These are phyloP conservation scores for Talaromyces sp. DNA, from an alignment of 2,329 filamentous ascomycete species.

Conservation along the genomic window DNA sequence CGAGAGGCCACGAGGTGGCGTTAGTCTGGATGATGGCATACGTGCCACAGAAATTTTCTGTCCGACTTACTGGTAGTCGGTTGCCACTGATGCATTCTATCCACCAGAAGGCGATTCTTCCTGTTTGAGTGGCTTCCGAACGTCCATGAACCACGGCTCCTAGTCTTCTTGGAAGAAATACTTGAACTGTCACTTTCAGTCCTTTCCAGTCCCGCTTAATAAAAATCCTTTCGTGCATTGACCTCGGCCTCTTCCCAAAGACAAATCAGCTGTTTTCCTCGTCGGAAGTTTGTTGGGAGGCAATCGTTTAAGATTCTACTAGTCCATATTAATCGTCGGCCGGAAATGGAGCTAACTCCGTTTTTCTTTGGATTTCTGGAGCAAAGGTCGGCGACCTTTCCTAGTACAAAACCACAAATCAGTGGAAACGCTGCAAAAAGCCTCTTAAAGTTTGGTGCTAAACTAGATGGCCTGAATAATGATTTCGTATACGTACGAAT, in stretches of 20 bases:
- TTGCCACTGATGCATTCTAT: not conserved
- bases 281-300: not conserved
- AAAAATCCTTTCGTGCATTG: not conserved
- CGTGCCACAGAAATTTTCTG: not conserved
- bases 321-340: not conserved
- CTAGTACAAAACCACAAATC: not conserved
- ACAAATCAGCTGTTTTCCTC: not conserved
- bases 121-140: not conserved
- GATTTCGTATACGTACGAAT: not conserved
- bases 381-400: not conserved
- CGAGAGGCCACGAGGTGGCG: constrained; percentile 1
- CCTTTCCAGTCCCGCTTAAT: not conserved
- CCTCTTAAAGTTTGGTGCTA: not conserved
- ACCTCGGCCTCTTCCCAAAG: not conserved
- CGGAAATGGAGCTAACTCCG: not conserved
- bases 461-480: not conserved
- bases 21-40: not conserved
- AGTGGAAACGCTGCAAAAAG: not conserved
- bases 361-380: not conserved
- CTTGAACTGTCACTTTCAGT: not conserved
- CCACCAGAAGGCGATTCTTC: not conserved
- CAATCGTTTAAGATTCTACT: not conserved
- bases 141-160: not conserved
- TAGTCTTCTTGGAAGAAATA: no score
- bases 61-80: not conserved